These are phyloP conservation scores for Beauveria medogensis DNA, from an alignment of 2,329 filamentous ascomycete genomes.

Conservation along the genomic window DNA sequence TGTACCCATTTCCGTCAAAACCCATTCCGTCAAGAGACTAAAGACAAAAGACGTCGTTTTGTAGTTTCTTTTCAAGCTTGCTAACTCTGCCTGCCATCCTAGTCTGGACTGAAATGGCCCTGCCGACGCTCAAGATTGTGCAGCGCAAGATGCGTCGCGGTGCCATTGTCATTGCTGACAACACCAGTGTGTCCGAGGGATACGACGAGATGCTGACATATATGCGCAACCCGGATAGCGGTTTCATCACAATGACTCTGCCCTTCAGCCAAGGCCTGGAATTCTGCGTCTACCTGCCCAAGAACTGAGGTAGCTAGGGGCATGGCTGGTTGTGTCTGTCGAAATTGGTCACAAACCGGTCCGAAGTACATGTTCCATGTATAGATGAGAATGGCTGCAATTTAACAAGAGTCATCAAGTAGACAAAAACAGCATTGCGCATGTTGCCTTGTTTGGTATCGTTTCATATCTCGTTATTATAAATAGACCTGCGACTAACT, in stretches of 20 bases:
- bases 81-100: neutral
- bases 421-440: neutral
- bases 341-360: neutral
- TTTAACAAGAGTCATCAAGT: neutral
- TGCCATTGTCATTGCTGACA: slow-evolving; percentile 39
- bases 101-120: slow-evolving; percentile 45
- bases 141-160: slow-evolving; percentile 34
- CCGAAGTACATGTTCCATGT: neutral
- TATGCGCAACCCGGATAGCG: slow-evolving; percentile 32
- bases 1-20: neutral
- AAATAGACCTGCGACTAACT: neutral
- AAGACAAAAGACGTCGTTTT: no score
- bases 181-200: slow-evolving; percentile 27
- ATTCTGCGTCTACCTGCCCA: slow-evolving; percentile 16
- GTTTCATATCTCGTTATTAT: neutral
- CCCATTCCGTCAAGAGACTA: no score
- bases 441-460: neutral
- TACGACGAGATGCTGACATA: slow-evolving; percentile 38
- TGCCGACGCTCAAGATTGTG: slow-evolving; percentile 39
- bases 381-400: neutral
- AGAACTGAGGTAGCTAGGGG: neutral
- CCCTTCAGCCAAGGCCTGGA: slow-evolving; percentile 16
- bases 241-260: slow-evolving; percentile 31
- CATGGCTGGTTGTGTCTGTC: neutral
- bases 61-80: neutral